Evolutionary conservation across 2,329 filamentous ascomycete species (phyloP).

Genomic region (Nemania sp.): DNA sequence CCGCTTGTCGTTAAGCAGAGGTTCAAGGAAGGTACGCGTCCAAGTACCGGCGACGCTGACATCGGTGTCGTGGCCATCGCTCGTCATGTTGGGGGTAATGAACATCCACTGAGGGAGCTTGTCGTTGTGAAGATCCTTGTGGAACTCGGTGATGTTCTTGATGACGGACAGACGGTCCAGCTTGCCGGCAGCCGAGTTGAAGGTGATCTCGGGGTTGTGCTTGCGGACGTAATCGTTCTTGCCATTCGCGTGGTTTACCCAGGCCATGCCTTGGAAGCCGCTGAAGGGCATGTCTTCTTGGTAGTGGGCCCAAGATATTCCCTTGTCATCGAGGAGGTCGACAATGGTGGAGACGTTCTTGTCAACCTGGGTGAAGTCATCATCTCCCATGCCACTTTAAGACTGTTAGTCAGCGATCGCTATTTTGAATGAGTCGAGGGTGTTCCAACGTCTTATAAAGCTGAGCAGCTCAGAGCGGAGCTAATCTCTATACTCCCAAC

Average conservation of each 20-base stretch:
- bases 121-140: constrained; percentile 65
- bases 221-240: constrained; percentile 82
- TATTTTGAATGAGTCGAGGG: not conserved
- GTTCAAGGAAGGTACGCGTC: constrained; percentile 69
- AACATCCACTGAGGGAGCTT: constrained; percentile 74
- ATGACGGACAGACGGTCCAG: constrained; percentile 66
- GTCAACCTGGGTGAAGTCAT: constrained; percentile 63
- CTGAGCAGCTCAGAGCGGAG: no score
- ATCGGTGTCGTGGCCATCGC: constrained; percentile 75
- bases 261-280: constrained; percentile 69
- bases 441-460: no score
- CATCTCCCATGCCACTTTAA: constrained; percentile 64
- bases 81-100: constrained; percentile 76
- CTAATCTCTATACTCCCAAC: no score
- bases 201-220: constrained; percentile 72
- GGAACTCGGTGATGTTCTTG: constrained; percentile 75
- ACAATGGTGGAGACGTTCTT: constrained; percentile 67
- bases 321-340: constrained; percentile 69
- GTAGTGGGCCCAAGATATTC: constrained; percentile 73
- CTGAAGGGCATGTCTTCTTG: constrained; percentile 78
- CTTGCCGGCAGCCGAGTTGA: constrained; percentile 65
- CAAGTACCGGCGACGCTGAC: constrained; percentile 71
- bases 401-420: not conserved
- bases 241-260: constrained; percentile 66
- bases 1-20: constrained; percentile 68